Evolutionary conservation across 345 rosid species (phyloP).

Genomic region (Citrus cavaleriei): DNA sequence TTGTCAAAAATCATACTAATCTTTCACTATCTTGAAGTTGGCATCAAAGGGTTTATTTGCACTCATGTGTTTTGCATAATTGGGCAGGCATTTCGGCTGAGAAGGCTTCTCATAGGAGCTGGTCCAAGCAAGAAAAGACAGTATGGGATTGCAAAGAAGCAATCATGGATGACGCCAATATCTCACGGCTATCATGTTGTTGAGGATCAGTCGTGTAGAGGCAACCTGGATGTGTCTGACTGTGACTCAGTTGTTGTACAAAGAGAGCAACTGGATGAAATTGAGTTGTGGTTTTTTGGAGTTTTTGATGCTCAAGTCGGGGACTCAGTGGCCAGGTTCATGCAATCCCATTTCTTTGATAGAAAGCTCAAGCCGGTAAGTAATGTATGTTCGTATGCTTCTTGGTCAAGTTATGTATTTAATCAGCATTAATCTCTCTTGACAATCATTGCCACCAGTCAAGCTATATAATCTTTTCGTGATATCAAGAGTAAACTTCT

Average conservation of each 20-base stretch:
- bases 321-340: slow-evolving; percentile 41
- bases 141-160: slow-evolving; percentile 28
- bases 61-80: background rate
- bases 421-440: background rate
- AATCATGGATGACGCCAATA: slow-evolving; percentile 58
- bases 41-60: too few species aligned
- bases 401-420: background rate
- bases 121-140: slow-evolving; percentile 31
- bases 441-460: background rate
- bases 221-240: slow-evolving; percentile 15
- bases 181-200: slow-evolving; percentile 64
- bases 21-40: background rate
- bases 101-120: slow-evolving; percentile 28
- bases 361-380: slow-evolving; percentile 42
- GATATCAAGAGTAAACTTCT: background rate
- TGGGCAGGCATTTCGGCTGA: slow-evolving; percentile 46
- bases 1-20: background rate
- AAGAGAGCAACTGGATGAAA: slow-evolving; percentile 55
- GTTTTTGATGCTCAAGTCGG: slow-evolving; percentile 45
- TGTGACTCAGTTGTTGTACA: slow-evolving; percentile 47
- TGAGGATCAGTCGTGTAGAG: slow-evolving; percentile 26
- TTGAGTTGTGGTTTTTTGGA: slow-evolving; percentile 72
- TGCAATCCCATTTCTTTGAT: slow-evolving; percentile 62
- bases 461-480: background rate
- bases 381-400: too few species aligned